A percentile compares a stretch with the other conserved stretches of the same genome.
Evolutionary conservation across 306 rosid genomes (phyloP).

Genomic region (Cucumis cinereus): DNA sequence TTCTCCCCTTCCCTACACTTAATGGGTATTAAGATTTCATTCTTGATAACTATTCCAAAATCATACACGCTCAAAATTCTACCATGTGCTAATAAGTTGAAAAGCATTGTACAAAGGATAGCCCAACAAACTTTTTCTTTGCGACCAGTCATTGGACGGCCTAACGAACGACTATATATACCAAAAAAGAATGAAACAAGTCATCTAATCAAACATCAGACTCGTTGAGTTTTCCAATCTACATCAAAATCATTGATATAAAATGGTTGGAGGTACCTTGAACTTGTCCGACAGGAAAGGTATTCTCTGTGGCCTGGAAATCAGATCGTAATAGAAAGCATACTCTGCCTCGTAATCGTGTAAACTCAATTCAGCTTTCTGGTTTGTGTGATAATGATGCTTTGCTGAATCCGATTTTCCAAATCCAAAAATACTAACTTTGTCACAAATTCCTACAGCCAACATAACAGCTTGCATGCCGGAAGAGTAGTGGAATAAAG

Average conservation of each 20-base stretch:
- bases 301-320: conserved; percentile 35
- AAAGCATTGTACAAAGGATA: neutral
- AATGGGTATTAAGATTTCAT: neutral
- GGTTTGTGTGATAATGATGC: conserved; percentile 91
- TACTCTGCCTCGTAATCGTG: conserved; percentile 95
- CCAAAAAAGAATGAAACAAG: neutral
- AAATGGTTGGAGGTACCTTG: conserved; percentile 64
- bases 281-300: conserved; percentile 62
- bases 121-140: neutral
- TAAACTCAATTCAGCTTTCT: conserved; percentile 75
- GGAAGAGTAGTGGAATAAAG: conserved; percentile 79
- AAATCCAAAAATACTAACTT: conserved; percentile 72
- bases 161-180: neutral
- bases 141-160: neutral
- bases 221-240: neutral
- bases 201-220: neutral
- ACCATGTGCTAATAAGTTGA: neutral
- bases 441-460: conserved; percentile 83
- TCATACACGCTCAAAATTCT: neutral
- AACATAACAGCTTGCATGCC: conserved; percentile 95
- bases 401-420: conserved; percentile 68
- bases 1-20: neutral
- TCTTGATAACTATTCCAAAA: neutral
- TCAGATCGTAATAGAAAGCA: conserved; percentile 61
- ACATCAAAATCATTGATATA: conserved; percentile 43